Conservation (phyloP, 208 protist genomes). For the Wallacemonas sp. region DNA sequence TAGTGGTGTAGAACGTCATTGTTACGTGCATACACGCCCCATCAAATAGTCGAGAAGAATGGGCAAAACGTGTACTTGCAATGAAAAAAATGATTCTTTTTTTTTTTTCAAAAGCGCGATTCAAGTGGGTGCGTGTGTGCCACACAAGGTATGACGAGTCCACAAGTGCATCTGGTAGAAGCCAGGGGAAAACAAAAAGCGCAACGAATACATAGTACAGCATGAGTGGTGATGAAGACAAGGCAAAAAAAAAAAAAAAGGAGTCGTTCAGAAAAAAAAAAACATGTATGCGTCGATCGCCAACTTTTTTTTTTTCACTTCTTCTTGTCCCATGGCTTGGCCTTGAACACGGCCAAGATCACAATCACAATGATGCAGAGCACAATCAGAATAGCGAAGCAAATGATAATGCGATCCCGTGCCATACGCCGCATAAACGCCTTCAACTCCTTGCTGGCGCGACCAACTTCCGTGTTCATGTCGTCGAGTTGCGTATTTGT, state of each 20-base stretch:
- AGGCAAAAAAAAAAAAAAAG: constrained; percentile 19
- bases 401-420: constrained; percentile 85
- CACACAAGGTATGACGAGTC: no score
- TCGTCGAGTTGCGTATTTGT: constrained; percentile 62
- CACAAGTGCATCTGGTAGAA: no score
- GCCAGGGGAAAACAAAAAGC: neutral
- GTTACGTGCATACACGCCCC: no score
- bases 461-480: constrained; percentile 40
- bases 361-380: constrained; percentile 81
- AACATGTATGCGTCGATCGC: neutral
- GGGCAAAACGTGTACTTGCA: no score
- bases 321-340: constrained; percentile 22
- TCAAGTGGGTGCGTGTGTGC: no score
- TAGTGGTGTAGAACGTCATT: no score
- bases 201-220: neutral
- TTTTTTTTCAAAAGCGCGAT: no score
- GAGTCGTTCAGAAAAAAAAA: neutral
- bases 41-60: no score
- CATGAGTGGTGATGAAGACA: neutral
- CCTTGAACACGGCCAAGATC: constrained; percentile 50
- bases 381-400: constrained; percentile 71
- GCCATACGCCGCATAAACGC: constrained; percentile 82
- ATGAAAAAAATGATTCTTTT: no score
- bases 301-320: constrained; percentile 8
- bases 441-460: constrained; percentile 43